Evolutionary conservation across 306 rosid species (phyloP).

Genomic region (Crataegus laevigata): DNA sequence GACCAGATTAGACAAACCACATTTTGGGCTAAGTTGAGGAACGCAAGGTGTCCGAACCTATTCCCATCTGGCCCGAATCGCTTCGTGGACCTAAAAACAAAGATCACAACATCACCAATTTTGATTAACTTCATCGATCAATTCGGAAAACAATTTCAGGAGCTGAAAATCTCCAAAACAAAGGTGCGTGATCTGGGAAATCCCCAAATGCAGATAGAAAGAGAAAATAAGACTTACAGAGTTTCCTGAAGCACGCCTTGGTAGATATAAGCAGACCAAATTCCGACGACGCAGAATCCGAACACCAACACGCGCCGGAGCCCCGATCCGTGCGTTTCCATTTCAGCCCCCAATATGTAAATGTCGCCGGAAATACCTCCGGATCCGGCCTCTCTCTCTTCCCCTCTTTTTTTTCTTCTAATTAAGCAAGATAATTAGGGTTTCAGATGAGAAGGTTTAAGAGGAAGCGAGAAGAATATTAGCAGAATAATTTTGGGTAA

Average conservation of each 20-base stretch:
- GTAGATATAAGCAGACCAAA: slow-evolving; percentile 92
- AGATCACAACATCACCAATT: neutral
- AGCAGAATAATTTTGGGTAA: neutral
- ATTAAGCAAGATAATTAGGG: neutral
- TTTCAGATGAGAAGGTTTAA: neutral
- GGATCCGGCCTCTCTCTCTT: slow-evolving; percentile 19
- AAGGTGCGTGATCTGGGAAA: neutral
- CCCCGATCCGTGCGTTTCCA: slow-evolving; percentile 84
- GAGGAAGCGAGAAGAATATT: neutral
- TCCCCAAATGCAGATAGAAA: neutral
- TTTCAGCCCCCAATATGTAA: slow-evolving; percentile 5
- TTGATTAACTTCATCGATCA: neutral
- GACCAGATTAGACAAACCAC: slow-evolving; percentile 97
- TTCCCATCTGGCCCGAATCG: slow-evolving; percentile 67
- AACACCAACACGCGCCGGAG: slow-evolving; percentile 65
- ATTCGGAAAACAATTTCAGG: neutral
- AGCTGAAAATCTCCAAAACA: neutral
- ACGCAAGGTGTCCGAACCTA: slow-evolving; percentile 87
- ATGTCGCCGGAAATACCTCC: slow-evolving; percentile 25
- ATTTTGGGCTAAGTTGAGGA: slow-evolving; percentile 83
- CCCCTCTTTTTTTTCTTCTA: neutral
- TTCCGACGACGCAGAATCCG: slow-evolving; percentile 82
- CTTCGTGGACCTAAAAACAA: slow-evolving; percentile 69
- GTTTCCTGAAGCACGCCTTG: slow-evolving; percentile 97
- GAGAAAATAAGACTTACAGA: slow-evolving; percentile 38